Base-by-base conservation (phyloP, 148 eudicot species). In the Cornus kousa region DNA sequence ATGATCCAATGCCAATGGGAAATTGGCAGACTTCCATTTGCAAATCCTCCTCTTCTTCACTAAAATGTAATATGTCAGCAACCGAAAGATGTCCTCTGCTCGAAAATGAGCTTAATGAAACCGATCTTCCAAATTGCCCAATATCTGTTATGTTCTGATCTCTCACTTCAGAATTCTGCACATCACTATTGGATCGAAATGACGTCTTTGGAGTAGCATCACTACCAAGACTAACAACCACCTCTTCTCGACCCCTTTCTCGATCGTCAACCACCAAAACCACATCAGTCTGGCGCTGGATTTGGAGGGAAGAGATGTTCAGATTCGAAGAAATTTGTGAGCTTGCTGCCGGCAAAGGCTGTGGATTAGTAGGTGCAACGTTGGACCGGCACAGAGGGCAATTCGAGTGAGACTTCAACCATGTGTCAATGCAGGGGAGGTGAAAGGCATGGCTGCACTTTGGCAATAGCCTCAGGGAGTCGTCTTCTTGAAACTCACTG, bases 371-470 rank as follows among this genome's bases (percentile, higher is more conserved):
- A 7, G 72, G 55, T 31, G 46, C 23, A 0, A 83, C 85, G 39
- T 77, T 82, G 9, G 95, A 80, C 0, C 97, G 88, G 23, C 97
- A 93, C 17, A 93, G 69, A 5, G 97, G 97, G 43, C 97, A 93
- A 55, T 78, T 91, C 0, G 95, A 87, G 50, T 93, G 93, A 39
- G 92, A 78, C 53, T 81, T 88, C 2, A 93, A 80, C 97, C 95
- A 93, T 4, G 85, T 85, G 53, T 93, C 97, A 39, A 93, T 93
- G 65, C 97, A 93, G 5, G 86, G 83, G 3, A 91, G 68, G 73
- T 93, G 97, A 71, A 93, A 93, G 0, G 95, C 95, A 66, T 93
- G 97, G 70, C 82, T 84, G 57, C 97, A 93, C 16, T 93, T 91
- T 0, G 97, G 97, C 89, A 93, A 78, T 9, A 91, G 33, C 67